phyloP scores from a whole-genome alignment of 2,329 filamentous ascomycete species.

The Fusarium protoensiforme region DNA sequence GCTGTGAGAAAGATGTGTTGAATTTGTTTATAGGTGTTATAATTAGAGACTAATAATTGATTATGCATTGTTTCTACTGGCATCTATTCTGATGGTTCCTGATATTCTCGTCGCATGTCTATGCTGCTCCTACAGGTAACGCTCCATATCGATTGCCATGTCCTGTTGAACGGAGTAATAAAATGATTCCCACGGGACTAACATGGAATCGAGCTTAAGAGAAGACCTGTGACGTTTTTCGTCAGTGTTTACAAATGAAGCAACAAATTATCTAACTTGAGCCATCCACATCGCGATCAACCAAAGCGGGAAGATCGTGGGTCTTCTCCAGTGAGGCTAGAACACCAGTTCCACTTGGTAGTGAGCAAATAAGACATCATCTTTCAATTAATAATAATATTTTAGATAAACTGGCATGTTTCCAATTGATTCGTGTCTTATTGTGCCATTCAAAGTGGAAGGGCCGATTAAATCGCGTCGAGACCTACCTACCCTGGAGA shows the following conservation, averaged over 20 bases:
- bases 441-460: neutral
- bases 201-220: no score
- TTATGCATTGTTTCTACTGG: neutral
- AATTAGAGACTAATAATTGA: neutral
- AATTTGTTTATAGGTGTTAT: neutral
- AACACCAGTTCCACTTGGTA: neutral
- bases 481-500: neutral
- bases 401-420: neutral
- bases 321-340: neutral
- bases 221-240: no score
- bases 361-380: neutral
- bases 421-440: neutral
- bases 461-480: neutral
- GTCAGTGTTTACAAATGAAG: no score
- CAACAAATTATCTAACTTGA: no score
- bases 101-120: no score
- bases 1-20: constrained; percentile 1
- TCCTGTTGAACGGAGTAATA: no score
- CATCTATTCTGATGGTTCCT: neutral
- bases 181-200: no score
- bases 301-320: neutral
- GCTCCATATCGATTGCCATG: no score
- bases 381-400: neutral
- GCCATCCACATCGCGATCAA: no score
- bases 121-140: no score